Base-by-base conservation (phyloP, 495 filamentous ascomycete species). In the Penicillium crystallinum region DNA sequence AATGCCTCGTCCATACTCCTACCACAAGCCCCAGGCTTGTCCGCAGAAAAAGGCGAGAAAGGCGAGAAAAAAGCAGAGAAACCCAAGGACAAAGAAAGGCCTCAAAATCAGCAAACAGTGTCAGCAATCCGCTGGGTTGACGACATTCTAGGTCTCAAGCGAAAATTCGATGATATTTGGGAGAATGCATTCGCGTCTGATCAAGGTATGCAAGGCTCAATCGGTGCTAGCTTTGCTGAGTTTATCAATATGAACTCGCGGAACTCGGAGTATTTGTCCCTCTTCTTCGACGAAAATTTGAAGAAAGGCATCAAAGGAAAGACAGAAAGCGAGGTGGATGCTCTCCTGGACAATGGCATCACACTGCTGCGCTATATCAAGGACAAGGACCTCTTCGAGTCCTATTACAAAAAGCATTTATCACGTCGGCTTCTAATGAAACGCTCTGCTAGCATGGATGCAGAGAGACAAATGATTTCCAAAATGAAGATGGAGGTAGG, bases 391-490 rank as follows among this genome's bases (percentile, higher is more conserved):
- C 82, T 96, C 58, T 99, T 97, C 52, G 95, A 99, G 67, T 78
- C 88, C 2, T 97, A 99, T 70, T 97, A 97, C 73, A 97, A 97
- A 74, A 97, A 96, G 65, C 93, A 99, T 72, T 78, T 99, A 0
- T 90, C 88, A 29, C 82, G 86, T 47, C 81, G 95, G 12, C 71
- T 99, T 35, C 73, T 99, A 18, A 88, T 90, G 78, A 84, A 85
- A 57, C 90, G 90, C 45, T 89, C 90, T 1, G 81, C 90, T 50
- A 95, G 88, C 60, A 87, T 87, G 62, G 91, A 96, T 63, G 86
- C 86, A 0, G 93, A 99, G 71, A 88, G 91, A 62, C 86, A 92
- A 56, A 96, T 99, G 86, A 95, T 97, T 40, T 87, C 84, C 2
- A 85, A 92, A 52, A 95, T 99, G 89, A 96, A 96, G 73, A 78